Conservation (phyloP, 208 protist genomes). For the Leishmania lainsoni region DNA sequence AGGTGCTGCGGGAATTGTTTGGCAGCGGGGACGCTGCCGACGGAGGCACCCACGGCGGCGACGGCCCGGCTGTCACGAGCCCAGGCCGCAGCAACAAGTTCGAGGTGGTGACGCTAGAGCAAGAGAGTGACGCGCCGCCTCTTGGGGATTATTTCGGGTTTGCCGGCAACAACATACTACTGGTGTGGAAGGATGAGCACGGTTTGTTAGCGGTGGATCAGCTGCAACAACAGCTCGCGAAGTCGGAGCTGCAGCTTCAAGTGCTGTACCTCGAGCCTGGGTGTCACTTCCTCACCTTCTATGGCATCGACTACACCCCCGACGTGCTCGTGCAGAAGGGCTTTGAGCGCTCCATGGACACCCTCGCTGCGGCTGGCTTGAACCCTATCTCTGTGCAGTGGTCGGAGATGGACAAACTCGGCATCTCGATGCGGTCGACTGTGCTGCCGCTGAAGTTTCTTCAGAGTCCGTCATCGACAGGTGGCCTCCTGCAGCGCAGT, state of each 20-base stretch:
- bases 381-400: slow-evolving; percentile 92
- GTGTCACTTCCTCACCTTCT: slow-evolving; percentile 92
- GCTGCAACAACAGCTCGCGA: slow-evolving; percentile 67
- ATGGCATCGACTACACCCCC: slow-evolving; percentile 75
- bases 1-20: slow-evolving; percentile 80
- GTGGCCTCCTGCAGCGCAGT: slow-evolving; percentile 61
- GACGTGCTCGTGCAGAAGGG: slow-evolving; percentile 91
- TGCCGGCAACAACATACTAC: slow-evolving; percentile 82
- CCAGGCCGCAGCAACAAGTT: slow-evolving; percentile 30
- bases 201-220: slow-evolving; percentile 91
- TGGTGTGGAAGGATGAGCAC: slow-evolving; percentile 93
- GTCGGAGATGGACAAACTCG: slow-evolving; percentile 93
- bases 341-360: slow-evolving; percentile 91
- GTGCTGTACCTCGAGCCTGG: slow-evolving; percentile 91
- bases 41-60: slow-evolving; percentile 1
- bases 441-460: slow-evolving; percentile 89
- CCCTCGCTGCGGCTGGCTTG: slow-evolving; percentile 79
- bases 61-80: neutral
- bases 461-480: slow-evolving; percentile 38
- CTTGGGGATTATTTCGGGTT: slow-evolving; percentile 94
- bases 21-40: neutral
- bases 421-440: slow-evolving; percentile 88
- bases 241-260: slow-evolving; percentile 22
- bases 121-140: slow-evolving; percentile 89
- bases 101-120: slow-evolving; percentile 88